Evolutionary conservation across 768 basidiomycete species (phyloP), one percentile per base, ranked within the genome.

Genomic region (Pleurotus giganteus): DNA sequence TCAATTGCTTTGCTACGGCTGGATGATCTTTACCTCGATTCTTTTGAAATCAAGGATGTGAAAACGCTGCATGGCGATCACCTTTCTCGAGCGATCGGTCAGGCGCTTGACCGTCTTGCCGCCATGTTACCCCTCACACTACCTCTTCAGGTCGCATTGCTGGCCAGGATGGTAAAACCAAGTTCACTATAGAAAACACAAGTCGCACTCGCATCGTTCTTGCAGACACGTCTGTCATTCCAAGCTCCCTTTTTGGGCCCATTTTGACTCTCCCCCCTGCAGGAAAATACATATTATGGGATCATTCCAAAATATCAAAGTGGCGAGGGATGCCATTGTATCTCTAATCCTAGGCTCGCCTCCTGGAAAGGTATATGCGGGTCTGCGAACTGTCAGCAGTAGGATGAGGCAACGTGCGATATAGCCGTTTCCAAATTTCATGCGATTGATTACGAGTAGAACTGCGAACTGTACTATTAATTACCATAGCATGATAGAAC

Each of bases 251-350:
- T 53, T 23, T 24, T 27, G 39, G 3, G 45, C 21, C 50, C 9
- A 19, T 34, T 36, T 13, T 5, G n/a, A n/a, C 13, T 17, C 5
- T 12, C 15, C 5, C 34, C 15, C 13, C n/a, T 58, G 4, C 63
- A 97, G 95, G 26, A 95, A 97, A 82, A 97, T 99, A 34, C 95
- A 98, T 63, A 98, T 99, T 62, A 86, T 99, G 70, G 97, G 97
- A 21, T 96, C 95, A 13, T 98, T 97, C 75, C 92, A 95, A 76
- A 97, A 97, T 66, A 98, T 99, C 78, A 97, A 96, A 72, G 83
- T 98, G 55, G 97, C 97, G 0, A 82, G 95, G 54, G 96, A 98
- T 69, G 94, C 97, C 4, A 86, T 99, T 58, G 95, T 97, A 24
- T 94, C 92, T 12, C 82, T 97, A 17, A 98, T 98, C 60, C 79